Percentiles rank a stretch among this genome's conserved stretches.
phyloP scores from a whole-genome alignment of 2,329 filamentous ascomycete genomes.

The Penicillium sp. region DNA sequence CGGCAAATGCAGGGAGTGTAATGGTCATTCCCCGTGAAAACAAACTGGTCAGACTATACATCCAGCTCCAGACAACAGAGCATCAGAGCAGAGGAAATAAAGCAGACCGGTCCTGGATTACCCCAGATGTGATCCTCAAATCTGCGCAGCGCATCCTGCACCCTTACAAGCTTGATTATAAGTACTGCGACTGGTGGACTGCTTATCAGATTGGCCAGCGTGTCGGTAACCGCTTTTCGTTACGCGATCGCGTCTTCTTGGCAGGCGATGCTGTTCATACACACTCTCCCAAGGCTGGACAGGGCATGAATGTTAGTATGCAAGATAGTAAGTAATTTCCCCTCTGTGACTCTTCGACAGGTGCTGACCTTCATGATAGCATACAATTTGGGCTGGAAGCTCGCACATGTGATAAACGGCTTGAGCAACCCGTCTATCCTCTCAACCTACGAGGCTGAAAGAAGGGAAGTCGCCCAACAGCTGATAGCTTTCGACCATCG shows the following conservation, averaged over 20 bases:
- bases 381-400: background rate
- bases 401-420: background rate
- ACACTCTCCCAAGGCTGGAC: constrained; percentile 46
- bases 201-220: constrained; percentile 71
- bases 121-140: constrained; percentile 64
- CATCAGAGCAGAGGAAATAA: constrained; percentile 47
- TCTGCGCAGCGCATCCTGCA: constrained; percentile 67
- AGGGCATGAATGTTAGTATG: constrained; percentile 75
- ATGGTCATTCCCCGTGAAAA: constrained; percentile 70
- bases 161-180: constrained; percentile 69
- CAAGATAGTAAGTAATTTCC: too few species aligned
- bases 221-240: constrained; percentile 62
- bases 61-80: constrained; percentile 62
- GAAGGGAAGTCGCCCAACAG: constrained; percentile 48
- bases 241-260: constrained; percentile 66
- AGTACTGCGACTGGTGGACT: constrained; percentile 70
- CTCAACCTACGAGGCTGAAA: constrained; percentile 34
- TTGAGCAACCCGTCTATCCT: background rate
- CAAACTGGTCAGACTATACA: constrained; percentile 66
- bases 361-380: too few species aligned
- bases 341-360: too few species aligned
- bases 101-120: constrained; percentile 65
- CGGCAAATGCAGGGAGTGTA: constrained; percentile 56
- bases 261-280: constrained; percentile 69
- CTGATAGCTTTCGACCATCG: constrained; percentile 12